phyloP scores from a whole-genome alignment of 768 basidiomycete species.

The Amanita polypyramis region DNA sequence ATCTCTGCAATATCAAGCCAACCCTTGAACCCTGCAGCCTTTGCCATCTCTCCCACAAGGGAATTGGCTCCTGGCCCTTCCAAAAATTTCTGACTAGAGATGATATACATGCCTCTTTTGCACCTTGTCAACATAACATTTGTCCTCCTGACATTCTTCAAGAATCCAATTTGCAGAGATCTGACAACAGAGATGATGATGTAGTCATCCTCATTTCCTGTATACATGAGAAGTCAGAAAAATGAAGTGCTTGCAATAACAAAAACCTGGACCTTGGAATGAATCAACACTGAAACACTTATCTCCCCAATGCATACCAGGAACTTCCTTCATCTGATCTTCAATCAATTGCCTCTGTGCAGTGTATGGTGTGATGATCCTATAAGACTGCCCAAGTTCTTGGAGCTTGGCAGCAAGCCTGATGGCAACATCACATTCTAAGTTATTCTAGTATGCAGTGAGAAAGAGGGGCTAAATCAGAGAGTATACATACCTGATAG shows the following conservation, averaged over 20 bases:
- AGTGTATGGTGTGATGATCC: conserved; percentile 78
- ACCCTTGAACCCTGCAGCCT: conserved; percentile 24
- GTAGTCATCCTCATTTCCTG: conserved; percentile 78
- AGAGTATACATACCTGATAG: conserved; percentile 21
- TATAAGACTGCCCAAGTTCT: conserved; percentile 34
- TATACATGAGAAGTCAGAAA: neutral
- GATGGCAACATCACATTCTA: conserved; percentile 47
- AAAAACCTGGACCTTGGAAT: conserved; percentile 54
- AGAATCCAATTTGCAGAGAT: conserved; percentile 50
- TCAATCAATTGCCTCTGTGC: conserved; percentile 57
- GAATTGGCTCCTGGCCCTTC: conserved; percentile 35
- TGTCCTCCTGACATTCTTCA: conserved; percentile 52
- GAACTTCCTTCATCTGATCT: conserved; percentile 32
- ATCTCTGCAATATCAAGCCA: conserved; percentile 31
- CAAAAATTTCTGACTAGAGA: conserved; percentile 52
- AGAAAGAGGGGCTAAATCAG: conserved; percentile 1
- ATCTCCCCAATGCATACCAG: conserved; percentile 49
- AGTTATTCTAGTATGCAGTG: conserved; percentile 37
- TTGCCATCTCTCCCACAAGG: conserved; percentile 31
- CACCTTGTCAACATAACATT: conserved; percentile 87
- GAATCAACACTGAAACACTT: conserved; percentile 81
- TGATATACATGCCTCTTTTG: conserved; percentile 69
- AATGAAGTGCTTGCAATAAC: neutral
- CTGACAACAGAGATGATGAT: conserved; percentile 69
- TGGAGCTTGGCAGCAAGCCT: conserved; percentile 49